Evolutionary conservation across 805 yeast species (phyloP), one percentile per base, ranked within the genome.

Genomic region (Kodamaea fukazawae): DNA sequence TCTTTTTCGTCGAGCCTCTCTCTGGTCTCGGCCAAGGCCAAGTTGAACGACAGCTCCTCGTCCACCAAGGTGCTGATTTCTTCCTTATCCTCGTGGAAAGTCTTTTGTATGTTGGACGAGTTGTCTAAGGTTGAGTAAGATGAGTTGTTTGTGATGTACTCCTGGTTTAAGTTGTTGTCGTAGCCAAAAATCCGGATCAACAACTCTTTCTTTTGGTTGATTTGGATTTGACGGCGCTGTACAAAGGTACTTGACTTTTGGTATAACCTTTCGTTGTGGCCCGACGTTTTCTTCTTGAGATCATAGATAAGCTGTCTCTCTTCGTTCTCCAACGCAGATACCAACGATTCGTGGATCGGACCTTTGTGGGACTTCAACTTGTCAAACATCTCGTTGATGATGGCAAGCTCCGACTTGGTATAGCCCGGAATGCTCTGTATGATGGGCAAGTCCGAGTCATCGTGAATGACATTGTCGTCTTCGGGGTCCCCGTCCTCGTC

Each of bases 11-110:
- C 45, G 34, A 57, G 38, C 22, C 46, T 38, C 11, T 39, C 49
- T 38, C 46, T 49, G n/a, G 58, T 49, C 23, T 61, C 63, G n/a
- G 45, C 52, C 25, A 63, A 44, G n/a, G 46, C 41, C 7, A 46
- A 40, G 11, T 49, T 48, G 44, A 52, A 67, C 1, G 55, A 57
- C 23, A 53, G 51, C 43, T 68, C 71, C 35, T 66, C 69, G 6
- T 56, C 59, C 13, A 67, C 32, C 5, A 68, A 47, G 17, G 45
- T 46, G 25, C 49, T 42, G 7, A 69, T 64, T 40, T 68, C 75
- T 33, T 64, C 68, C 36, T 66, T 64, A 42, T 69, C 73, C 44
- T 68, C 73, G 34, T 65, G 67, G 34, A 63, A 63, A 4, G 68
- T 58, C 45, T 61, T 67, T 36, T 63, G 68, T 1, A 65, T 58